Conservation (phyloP, 352 stramenopile genomes). For the Pythium chondricola region DNA sequence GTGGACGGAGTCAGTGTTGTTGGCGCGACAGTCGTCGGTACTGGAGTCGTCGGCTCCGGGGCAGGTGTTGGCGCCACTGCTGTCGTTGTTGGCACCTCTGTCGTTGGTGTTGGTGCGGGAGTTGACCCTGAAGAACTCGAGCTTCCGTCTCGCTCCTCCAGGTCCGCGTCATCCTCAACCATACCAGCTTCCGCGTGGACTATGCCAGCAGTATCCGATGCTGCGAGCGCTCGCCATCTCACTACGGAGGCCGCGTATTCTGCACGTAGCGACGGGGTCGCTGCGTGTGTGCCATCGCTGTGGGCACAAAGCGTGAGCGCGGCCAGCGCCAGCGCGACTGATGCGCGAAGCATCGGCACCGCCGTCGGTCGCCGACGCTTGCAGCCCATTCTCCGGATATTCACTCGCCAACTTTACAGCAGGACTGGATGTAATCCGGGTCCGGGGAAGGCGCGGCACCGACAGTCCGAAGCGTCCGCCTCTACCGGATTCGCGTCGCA, state of each 20-base stretch:
- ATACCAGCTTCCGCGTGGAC: constrained; percentile 7
- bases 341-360: neutral
- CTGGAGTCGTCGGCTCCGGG: neutral
- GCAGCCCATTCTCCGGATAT: neutral
- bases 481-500: constrained; percentile 11
- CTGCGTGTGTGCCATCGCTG: neutral
- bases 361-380: neutral
- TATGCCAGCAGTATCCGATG: neutral
- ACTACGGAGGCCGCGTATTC: neutral
- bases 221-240: neutral
- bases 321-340: neutral
- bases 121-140: neutral
- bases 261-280: constrained; percentile 1
- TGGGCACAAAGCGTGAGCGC: neutral
- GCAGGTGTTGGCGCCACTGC: neutral
- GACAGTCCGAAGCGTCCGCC: no score
- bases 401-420: neutral
- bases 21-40: neutral
- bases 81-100: neutral
- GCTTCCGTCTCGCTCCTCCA: constrained; percentile 9
- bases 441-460: neutral
- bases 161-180: neutral
- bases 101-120: neutral
- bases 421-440: neutral
- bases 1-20: neutral